Conservation (phyloP, 2,329 filamentous ascomycete genomes). For the Cladobotryum mycophilum region DNA sequence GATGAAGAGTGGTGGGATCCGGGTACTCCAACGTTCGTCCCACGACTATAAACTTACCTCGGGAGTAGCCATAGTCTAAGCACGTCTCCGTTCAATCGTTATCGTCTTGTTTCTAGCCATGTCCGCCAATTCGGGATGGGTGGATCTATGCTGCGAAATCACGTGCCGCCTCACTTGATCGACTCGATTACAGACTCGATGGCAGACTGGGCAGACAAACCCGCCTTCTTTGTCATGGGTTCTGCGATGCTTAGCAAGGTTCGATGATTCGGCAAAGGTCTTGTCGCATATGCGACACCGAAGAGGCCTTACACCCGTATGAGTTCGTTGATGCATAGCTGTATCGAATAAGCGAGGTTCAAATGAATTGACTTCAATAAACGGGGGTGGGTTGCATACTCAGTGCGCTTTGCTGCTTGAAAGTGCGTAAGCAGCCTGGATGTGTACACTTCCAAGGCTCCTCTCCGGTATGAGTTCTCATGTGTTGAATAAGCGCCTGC, state of each 20-base stretch:
- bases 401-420: slow-evolving; percentile 61
- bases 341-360: not conserved
- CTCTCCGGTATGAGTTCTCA: slow-evolving; percentile 59
- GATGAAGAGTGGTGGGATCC: no score
- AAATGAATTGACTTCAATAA: not conserved
- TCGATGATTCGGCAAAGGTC: slow-evolving; percentile 58
- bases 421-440: slow-evolving; percentile 48
- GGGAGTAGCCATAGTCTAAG: no score
- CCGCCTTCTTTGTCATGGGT: slow-evolving; percentile 51
- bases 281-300: slow-evolving; percentile 53
- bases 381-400: slow-evolving; percentile 41
- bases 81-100: no score
- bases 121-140: not conserved
- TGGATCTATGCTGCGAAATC: slow-evolving; percentile 28
- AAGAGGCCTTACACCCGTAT: slow-evolving; percentile 59
- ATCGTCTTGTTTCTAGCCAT: not conserved
- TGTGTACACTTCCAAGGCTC: slow-evolving; percentile 54
- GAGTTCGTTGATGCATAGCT: slow-evolving; percentile 63
- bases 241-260: slow-evolving; percentile 59
- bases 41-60: no score
- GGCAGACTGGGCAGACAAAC: slow-evolving; percentile 47
- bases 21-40: no score
- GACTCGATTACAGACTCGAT: slow-evolving; percentile 51
- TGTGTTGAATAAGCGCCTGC: slow-evolving; percentile 62
- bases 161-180: slow-evolving; percentile 56